phyloP scores from a whole-genome alignment of 768 basidiomycete genomes.

The Agrocybe chaxingu region DNA sequence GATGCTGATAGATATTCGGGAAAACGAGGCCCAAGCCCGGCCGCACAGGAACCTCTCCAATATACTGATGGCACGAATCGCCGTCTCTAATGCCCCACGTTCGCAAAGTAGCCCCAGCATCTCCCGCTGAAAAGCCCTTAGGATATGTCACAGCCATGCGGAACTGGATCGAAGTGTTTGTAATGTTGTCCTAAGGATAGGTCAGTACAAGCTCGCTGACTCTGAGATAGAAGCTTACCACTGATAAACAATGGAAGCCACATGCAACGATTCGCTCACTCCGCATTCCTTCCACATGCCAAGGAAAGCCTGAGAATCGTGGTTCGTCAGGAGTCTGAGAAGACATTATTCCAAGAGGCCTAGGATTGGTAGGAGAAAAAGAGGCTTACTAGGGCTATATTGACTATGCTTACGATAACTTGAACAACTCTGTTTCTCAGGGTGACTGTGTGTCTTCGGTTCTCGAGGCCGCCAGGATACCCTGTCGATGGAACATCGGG shows the following conservation, averaged over 20 bases:
- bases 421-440: conserved; percentile 38
- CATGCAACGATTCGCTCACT: conserved; percentile 50
- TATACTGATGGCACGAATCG: conserved; percentile 45
- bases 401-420: conserved; percentile 37
- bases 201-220: conserved; percentile 1
- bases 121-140: conserved; percentile 38
- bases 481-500: conserved; percentile 41
- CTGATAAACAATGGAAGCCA: conserved; percentile 36
- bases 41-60: conserved; percentile 35
- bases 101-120: conserved; percentile 41
- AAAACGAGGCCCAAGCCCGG: conserved; percentile 41
- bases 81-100: conserved; percentile 49
- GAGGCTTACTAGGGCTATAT: conserved; percentile 39
- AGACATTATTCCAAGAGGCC: neutral
- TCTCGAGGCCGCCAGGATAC: conserved; percentile 45
- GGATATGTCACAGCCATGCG: conserved; percentile 53
- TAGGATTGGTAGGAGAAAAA: neutral
- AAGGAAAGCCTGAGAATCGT: conserved; percentile 30
- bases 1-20: conserved; percentile 57
- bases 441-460: conserved; percentile 32
- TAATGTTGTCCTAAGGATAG: conserved; percentile 39
- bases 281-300: conserved; percentile 53
- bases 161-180: conserved; percentile 33
- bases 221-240: conserved; percentile 25
- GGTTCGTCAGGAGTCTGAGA: conserved; percentile 27